Percentiles rank a stretch among this genome's conserved stretches.
phyloP scores from a whole-genome alignment of 176 grass and related monocot genomes.

The Aechmea fasciata region DNA sequence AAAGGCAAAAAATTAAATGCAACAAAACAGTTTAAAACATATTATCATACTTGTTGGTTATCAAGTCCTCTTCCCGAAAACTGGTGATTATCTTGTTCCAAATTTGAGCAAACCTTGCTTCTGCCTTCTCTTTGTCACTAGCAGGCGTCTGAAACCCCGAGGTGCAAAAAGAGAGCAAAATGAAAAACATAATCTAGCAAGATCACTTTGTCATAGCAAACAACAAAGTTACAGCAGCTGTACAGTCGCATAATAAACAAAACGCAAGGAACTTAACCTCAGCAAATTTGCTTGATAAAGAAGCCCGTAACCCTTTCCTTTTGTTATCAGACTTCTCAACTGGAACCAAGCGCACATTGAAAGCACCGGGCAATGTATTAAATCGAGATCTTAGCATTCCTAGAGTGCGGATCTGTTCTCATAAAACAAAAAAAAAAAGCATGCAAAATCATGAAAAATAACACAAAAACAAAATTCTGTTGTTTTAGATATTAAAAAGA shows the following conservation, averaged over 20 bases:
- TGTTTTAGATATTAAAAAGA: too few species aligned
- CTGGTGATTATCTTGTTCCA: conserved; percentile 98
- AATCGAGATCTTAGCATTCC: conserved; percentile 97
- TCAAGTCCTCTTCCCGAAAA: conserved; percentile 80
- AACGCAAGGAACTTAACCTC: conserved; percentile 33
- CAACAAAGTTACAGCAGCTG: conserved; percentile 12
- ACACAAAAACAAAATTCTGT: neutral
- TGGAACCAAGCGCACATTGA: conserved; percentile 68
- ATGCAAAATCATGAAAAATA: neutral
- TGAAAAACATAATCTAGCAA: neutral
- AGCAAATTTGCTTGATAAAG: conserved; percentile 66
- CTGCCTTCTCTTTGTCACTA: conserved; percentile 48
- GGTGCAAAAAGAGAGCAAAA: conserved; percentile 7
- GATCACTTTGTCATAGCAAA: conserved; percentile 9
- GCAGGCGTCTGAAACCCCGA: conserved; percentile 42
- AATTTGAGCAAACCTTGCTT: conserved; percentile 85
- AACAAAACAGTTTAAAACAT: conserved; percentile 9
- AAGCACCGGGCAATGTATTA: conserved; percentile 60
- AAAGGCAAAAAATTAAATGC: conserved; percentile 3
- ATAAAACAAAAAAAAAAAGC: conserved; percentile 12
- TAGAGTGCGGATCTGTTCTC: conserved; percentile 71
- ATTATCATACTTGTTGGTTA: conserved; percentile 51
- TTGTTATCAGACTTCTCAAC: conserved; percentile 40
- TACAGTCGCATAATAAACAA: conserved; percentile 9
- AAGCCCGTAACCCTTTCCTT: conserved; percentile 54